A percentile compares a stretch with the other conserved stretches of the same genome.
These are phyloP conservation scores for Epichloe aotearoae DNA, from an alignment of 2,329 filamentous ascomycete species.

Conservation along the genomic window DNA sequence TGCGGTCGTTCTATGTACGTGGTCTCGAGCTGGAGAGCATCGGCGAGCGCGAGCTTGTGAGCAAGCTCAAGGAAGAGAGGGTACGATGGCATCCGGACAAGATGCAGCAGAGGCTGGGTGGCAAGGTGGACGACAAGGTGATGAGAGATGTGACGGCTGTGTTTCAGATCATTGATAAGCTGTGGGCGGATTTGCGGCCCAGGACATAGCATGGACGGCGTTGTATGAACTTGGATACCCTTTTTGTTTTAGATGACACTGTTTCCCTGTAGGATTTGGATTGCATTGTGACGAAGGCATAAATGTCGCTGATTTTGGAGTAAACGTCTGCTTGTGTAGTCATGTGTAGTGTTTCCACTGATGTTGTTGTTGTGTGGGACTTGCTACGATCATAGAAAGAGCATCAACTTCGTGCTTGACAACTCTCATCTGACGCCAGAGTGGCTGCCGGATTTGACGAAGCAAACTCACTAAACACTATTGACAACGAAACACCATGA, in stretches of 20 bases:
- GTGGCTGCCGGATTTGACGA: too few species aligned
- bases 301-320: too few species aligned
- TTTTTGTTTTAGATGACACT: neutral
- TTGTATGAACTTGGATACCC: neutral
- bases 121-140: constrained; percentile 53
- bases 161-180: constrained; percentile 75
- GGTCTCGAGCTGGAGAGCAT: constrained; percentile 29
- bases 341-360: fast-evolving
- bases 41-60: constrained; percentile 31
- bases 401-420: too few species aligned
- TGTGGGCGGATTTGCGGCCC: constrained; percentile 54
- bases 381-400: too few species aligned
- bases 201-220: neutral
- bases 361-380: too few species aligned
- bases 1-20: constrained; percentile 55
- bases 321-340: too few species aligned
- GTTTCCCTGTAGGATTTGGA: neutral
- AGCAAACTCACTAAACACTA: fast-evolving
- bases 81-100: constrained; percentile 97
- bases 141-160: constrained; percentile 76
- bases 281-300: too few species aligned
- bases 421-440: too few species aligned
- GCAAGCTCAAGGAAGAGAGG: constrained; percentile 64
- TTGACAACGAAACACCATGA: fast-evolving
- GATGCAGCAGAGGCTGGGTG: constrained; percentile 78